phyloP scores from a whole-genome alignment of 2,329 filamentous ascomycete genomes.

The Aspergillus oerlinghausenensis region DNA sequence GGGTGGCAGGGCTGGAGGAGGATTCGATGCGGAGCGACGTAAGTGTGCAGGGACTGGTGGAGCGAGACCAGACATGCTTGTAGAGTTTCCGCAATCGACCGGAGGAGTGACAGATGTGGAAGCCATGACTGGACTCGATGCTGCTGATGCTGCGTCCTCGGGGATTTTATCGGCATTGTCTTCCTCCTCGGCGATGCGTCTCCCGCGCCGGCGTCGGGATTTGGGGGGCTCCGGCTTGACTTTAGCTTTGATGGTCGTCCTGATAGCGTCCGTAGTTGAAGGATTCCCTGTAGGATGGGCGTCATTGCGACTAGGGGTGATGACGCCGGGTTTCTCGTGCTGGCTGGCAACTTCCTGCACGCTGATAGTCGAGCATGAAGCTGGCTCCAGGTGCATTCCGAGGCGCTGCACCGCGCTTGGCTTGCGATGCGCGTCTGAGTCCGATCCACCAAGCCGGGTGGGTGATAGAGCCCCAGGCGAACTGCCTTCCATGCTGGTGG shows the following conservation, averaged over 20 bases:
- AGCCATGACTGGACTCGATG: slow-evolving; percentile 8
- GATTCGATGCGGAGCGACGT: slow-evolving; percentile 31
- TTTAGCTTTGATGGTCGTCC: slow-evolving; percentile 22
- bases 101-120: slow-evolving; percentile 3
- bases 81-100: slow-evolving; percentile 20
- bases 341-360: slow-evolving; percentile 74
- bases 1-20: slow-evolving; percentile 39
- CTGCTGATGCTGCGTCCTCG: slow-evolving; percentile 19
- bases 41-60: slow-evolving; percentile 18
- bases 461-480: slow-evolving; percentile 47
- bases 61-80: slow-evolving; percentile 19
- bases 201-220: slow-evolving; percentile 40
- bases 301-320: slow-evolving; percentile 66
- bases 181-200: slow-evolving; percentile 29
- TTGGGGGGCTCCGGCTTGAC: slow-evolving; percentile 41
- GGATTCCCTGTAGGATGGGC: slow-evolving; percentile 15
- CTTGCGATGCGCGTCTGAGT: slow-evolving; percentile 23
- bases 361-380: slow-evolving; percentile 68
- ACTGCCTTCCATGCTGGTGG: slow-evolving; percentile 24
- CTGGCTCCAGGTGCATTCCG: slow-evolving; percentile 66
- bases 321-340: slow-evolving; percentile 75
- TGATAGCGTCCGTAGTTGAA: slow-evolving; percentile 15
- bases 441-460: slow-evolving; percentile 25
- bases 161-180: slow-evolving; percentile 26
- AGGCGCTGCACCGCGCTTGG: slow-evolving; percentile 37